Evolutionary conservation across 305 asterid genomes (phyloP).

Genomic region (Fraxinus sp.): DNA sequence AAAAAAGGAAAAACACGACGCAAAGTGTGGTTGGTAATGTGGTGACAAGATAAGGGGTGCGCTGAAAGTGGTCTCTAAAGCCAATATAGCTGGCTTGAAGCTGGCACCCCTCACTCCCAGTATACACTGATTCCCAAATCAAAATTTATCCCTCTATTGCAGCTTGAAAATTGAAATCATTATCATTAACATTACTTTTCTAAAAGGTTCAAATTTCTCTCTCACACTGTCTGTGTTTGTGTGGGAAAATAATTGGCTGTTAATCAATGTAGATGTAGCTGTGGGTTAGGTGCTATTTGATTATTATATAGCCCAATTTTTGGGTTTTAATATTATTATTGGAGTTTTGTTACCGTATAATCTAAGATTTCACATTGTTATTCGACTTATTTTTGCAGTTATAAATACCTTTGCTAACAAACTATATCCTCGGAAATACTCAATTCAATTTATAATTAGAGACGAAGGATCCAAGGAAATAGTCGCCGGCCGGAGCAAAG

Average conservation of each 20-base stretch:
- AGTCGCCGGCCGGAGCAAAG: slow-evolving; percentile 22
- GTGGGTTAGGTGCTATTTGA: slow-evolving; percentile 22
- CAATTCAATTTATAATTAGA: slow-evolving; percentile 15
- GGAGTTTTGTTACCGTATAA: slow-evolving; percentile 26
- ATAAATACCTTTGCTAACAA: background rate
- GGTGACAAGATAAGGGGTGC: background rate
- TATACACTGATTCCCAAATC: background rate
- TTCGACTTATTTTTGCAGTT: slow-evolving; percentile 19
- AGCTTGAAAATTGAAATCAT: background rate
- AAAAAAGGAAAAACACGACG: background rate
- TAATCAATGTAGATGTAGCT: slow-evolving; percentile 25
- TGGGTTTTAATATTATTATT: slow-evolving; percentile 20
- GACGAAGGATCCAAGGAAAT: background rate
- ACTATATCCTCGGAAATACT: slow-evolving; percentile 11
- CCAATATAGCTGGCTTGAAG: slow-evolving; percentile 35
- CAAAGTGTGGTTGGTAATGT: background rate
- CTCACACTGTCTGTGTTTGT: background rate
- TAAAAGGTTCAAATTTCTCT: background rate
- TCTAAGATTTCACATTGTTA: slow-evolving; percentile 3
- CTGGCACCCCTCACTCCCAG: slow-evolving; percentile 18
- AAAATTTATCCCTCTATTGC: background rate
- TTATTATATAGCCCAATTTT: slow-evolving; percentile 5
- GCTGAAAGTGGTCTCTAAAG: slow-evolving; percentile 17
- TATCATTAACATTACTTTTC: background rate
- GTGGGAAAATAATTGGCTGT: background rate